A percentile compares a stretch with the other conserved stretches of the same genome.
Conservation (phyloP, 305 asterid species). For the Fraxinus sp. region DNA sequence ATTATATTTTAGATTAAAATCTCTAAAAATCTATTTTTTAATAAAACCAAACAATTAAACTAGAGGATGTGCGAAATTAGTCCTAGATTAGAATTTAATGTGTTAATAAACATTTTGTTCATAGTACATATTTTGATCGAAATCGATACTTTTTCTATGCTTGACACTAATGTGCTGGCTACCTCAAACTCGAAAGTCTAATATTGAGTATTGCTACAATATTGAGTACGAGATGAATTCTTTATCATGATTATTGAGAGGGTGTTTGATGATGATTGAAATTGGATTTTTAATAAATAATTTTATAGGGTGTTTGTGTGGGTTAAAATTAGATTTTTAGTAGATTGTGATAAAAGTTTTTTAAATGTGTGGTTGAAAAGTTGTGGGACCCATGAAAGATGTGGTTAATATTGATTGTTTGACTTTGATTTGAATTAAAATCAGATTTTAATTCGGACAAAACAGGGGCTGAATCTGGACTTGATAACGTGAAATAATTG, state of each 20-base stretch:
- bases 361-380: too few species aligned
- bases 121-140: neutral
- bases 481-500: neutral
- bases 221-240: neutral
- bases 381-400: too few species aligned
- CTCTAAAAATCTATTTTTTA: neutral
- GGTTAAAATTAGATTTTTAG: too few species aligned
- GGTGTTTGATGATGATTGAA: too few species aligned
- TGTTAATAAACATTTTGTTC: neutral
- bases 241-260: too few species aligned
- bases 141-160: neutral
- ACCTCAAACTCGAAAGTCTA: neutral
- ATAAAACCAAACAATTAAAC: neutral
- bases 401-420: too few species aligned
- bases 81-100: neutral
- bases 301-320: too few species aligned
- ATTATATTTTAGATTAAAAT: neutral
- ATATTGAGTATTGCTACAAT: neutral
- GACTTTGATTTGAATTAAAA: too few species aligned
- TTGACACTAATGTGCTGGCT: neutral
- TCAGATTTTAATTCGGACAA: too few species aligned
- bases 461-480: too few species aligned
- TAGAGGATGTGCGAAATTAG: neutral
- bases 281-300: too few species aligned
- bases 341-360: too few species aligned